A percentile compares a stretch with the other conserved stretches of the same genome.
These are phyloP conservation scores for Phyllosticta ampelicida DNA, from an alignment of 2,329 filamentous ascomycete genomes.

Conservation along the genomic window DNA sequence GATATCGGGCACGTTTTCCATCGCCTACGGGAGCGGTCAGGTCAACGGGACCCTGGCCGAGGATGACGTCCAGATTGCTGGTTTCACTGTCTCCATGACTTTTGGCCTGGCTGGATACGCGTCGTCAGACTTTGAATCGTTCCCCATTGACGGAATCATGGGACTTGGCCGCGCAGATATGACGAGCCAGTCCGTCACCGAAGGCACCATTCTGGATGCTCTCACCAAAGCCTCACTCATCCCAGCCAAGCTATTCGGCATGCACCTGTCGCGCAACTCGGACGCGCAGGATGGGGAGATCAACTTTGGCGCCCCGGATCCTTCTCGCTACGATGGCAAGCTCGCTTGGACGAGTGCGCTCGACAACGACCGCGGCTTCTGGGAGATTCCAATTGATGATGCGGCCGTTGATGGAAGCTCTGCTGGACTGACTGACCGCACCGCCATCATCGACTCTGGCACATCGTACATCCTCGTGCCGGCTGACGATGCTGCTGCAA, in stretches of 20 bases:
- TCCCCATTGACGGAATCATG: slow-evolving; percentile 81
- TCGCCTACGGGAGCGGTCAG: slow-evolving; percentile 67
- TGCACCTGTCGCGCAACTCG: slow-evolving; percentile 56
- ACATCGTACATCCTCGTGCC: slow-evolving; percentile 72
- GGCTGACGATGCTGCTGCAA: slow-evolving; percentile 48
- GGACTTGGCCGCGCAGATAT: slow-evolving; percentile 55
- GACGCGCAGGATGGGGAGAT: slow-evolving; percentile 69
- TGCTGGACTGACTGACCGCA: slow-evolving; percentile 34
- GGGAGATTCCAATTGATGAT: slow-evolving; percentile 62
- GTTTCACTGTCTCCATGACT: slow-evolving; percentile 50
- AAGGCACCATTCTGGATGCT: slow-evolving; percentile 57
- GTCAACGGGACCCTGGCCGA: slow-evolving; percentile 56
- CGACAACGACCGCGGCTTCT: slow-evolving; percentile 45
- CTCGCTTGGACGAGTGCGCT: slow-evolving; percentile 54
- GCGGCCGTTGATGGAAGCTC: slow-evolving; percentile 50
- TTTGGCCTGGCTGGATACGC: slow-evolving; percentile 66
- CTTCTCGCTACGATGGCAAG: slow-evolving; percentile 54
- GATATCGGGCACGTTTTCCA: slow-evolving; percentile 46
- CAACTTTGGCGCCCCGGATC: slow-evolving; percentile 62
- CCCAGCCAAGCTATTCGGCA: slow-evolving; percentile 55
- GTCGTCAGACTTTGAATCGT: slow-evolving; percentile 62
- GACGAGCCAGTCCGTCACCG: slow-evolving; percentile 30
- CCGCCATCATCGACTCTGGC: slow-evolving; percentile 72
- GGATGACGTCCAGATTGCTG: slow-evolving; percentile 58
- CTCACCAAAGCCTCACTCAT: slow-evolving; percentile 49